Conservation (phyloP, 2,329 filamentous ascomycete genomes). For the Colletotrichum euphorbiae region DNA sequence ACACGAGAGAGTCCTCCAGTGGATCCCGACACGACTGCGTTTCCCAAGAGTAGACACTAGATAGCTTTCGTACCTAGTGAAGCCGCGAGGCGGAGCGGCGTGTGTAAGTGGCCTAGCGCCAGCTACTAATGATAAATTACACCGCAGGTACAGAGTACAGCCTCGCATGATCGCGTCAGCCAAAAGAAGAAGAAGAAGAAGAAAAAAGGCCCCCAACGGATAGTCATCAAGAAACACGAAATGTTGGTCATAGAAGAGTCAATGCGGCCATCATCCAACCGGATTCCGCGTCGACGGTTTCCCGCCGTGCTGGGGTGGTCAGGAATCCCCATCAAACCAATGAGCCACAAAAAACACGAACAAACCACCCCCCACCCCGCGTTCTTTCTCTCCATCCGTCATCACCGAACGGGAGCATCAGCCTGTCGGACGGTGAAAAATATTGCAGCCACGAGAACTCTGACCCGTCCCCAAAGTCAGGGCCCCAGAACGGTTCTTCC, state of each 20-base stretch:
- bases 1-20: conserved; percentile 2
- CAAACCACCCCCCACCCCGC: background rate
- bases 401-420: background rate
- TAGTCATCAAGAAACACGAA: background rate
- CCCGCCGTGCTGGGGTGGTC: background rate
- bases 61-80: background rate
- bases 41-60: conserved; percentile 11
- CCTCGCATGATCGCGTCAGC: conserved; percentile 8
- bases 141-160: background rate
- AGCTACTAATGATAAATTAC: background rate
- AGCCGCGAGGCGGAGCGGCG: background rate
- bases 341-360: background rate
- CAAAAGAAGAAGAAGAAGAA: no score
- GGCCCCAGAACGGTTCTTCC: background rate
- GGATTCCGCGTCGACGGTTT: background rate
- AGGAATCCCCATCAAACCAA: background rate
- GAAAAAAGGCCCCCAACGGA: background rate
- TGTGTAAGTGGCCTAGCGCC: background rate
- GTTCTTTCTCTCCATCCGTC: background rate
- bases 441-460: background rate
- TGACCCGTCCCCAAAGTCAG: background rate
- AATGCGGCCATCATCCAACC: background rate
- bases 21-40: background rate
- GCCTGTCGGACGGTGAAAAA: background rate
- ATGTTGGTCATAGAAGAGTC: background rate